Evolutionary conservation across 2,329 filamentous ascomycete species (phyloP).

Genomic region (Furcasterigmium furcatum): DNA sequence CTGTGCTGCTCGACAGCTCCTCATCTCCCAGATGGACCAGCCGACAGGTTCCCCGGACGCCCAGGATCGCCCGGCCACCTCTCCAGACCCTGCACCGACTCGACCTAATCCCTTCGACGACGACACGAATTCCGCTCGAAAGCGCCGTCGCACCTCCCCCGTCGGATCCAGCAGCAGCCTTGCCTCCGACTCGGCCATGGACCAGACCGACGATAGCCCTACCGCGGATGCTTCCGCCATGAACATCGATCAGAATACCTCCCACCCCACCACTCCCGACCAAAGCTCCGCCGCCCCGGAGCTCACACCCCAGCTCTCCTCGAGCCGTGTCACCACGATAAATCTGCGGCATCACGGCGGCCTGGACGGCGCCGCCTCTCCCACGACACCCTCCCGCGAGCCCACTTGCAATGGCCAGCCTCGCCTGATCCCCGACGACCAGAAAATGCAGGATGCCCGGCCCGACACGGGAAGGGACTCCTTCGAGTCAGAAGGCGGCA

Average conservation of each 20-base stretch:
- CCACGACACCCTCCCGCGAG: background rate
- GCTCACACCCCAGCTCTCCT: constrained; percentile 38
- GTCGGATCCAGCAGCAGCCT: constrained; percentile 47
- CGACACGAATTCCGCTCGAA: constrained; percentile 51
- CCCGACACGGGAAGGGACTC: background rate
- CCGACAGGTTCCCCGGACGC: constrained; percentile 45
- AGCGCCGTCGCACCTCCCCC: constrained; percentile 59
- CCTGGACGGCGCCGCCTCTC: background rate
- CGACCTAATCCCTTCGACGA: constrained; percentile 65
- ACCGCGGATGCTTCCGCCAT: constrained; percentile 27
- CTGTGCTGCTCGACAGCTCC: constrained; percentile 29
- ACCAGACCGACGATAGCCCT: constrained; percentile 14
- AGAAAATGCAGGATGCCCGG: background rate
- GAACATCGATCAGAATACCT: constrained; percentile 35
- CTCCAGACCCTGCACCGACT: constrained; percentile 60
- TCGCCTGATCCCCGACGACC: constrained; percentile 2
- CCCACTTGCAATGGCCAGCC: constrained; percentile 6
- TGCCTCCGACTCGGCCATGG: constrained; percentile 22
- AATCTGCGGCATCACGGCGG: constrained; percentile 46
- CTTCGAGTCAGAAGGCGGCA: background rate
- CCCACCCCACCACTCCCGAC: constrained; percentile 40
- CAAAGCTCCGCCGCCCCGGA: constrained; percentile 24
- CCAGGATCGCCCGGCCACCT: constrained; percentile 53
- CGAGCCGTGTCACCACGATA: constrained; percentile 54
- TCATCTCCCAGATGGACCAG: constrained; percentile 51